Conservation (phyloP, 2,329 filamentous ascomycete genomes). For the Paracoccidioides lutzii region DNA sequence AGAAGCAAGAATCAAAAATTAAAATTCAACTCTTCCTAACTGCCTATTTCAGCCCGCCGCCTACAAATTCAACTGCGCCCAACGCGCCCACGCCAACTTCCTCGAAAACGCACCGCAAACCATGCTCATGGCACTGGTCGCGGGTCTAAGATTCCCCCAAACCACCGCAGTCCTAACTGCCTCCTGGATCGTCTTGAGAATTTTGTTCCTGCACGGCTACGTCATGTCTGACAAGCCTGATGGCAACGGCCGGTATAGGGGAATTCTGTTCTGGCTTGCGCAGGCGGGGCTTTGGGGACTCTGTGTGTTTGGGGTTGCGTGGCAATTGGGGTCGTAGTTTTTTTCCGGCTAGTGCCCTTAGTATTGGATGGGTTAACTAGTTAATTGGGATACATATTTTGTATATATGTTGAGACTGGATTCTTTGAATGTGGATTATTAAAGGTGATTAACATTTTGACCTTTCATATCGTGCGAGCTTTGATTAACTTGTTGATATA, state of each 20-base stretch:
- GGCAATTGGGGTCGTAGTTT: background rate
- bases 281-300: conserved; percentile 31
- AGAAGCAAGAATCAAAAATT: background rate
- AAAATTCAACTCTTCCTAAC: background rate
- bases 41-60: conserved; percentile 24
- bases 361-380: too few relatives aligned
- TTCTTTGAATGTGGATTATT: too few relatives aligned
- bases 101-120: conserved; percentile 44
- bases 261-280: conserved; percentile 26
- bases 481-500: too few relatives aligned
- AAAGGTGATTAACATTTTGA: too few relatives aligned
- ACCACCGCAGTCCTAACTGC: conserved; percentile 34
- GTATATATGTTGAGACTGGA: too few relatives aligned
- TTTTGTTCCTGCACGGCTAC: conserved; percentile 38
- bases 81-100: conserved; percentile 47
- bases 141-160: conserved; percentile 42
- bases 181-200: conserved; percentile 39
- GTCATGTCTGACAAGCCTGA: conserved; percentile 28
- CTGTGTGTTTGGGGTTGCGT: conserved; percentile 20
- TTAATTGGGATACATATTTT: too few relatives aligned
- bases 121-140: conserved; percentile 40
- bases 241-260: conserved; percentile 26
- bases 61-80: conserved; percentile 41
- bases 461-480: too few relatives aligned
- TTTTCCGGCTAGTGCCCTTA: background rate